These are phyloP conservation scores for Pestalotiopsis sp. DNA, from an alignment of 2,329 filamentous ascomycete species.

Conservation along the genomic window DNA sequence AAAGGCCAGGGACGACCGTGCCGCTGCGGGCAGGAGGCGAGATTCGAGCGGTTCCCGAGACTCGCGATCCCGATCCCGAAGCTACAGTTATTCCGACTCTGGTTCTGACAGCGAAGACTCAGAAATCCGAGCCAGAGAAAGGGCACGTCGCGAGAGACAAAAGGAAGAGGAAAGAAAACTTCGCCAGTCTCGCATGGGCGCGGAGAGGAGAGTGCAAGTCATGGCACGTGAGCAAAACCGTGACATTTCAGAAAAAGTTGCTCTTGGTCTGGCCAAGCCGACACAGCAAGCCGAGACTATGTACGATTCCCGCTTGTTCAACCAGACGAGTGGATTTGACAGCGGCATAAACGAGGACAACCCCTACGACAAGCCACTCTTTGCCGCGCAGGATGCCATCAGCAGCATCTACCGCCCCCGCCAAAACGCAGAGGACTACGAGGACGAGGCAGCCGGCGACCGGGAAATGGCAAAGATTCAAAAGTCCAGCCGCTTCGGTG, in stretches of 20 bases:
- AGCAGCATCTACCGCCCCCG: conserved; percentile 90
- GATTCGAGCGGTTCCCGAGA: conserved; percentile 43
- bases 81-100: conserved; percentile 57
- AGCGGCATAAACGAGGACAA: conserved; percentile 97
- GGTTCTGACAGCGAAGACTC: conserved; percentile 65
- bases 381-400: conserved; percentile 93
- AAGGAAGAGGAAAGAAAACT: conserved; percentile 87
- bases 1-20: conserved; percentile 84
- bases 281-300: conserved; percentile 90
- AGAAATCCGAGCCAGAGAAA: conserved; percentile 75
- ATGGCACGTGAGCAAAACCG: conserved; percentile 95
- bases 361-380: conserved; percentile 94
- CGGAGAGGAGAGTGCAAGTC: conserved; percentile 87
- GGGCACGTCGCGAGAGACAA: conserved; percentile 74
- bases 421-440: conserved; percentile 73
- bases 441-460: conserved; percentile 78
- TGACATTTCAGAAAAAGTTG: conserved; percentile 96
- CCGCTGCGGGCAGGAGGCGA: conserved; percentile 52
- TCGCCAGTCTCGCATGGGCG: conserved; percentile 92
- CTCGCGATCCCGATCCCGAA: conserved; percentile 48
- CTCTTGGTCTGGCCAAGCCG: conserved; percentile 90
- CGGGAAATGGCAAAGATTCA: conserved; percentile 87
- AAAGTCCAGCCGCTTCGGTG: conserved; percentile 79
- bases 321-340: conserved; percentile 89
- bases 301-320: conserved; percentile 96